phyloP scores from a whole-genome alignment of 2,329 filamentous ascomycete genomes.

The Emydomyces testavorans region DNA sequence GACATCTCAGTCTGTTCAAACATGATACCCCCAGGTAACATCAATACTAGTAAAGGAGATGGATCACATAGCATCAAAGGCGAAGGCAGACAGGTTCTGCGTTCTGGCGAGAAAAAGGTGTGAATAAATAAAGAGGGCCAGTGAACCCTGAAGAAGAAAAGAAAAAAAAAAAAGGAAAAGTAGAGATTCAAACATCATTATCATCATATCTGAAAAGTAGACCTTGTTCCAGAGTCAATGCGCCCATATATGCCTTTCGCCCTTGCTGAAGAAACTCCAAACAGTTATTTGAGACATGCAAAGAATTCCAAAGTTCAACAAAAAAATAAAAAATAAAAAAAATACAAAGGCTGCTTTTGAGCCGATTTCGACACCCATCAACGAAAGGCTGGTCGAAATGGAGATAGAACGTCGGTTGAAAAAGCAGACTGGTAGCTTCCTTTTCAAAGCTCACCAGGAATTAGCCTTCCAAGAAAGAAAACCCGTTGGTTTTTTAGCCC shows the following conservation, averaged over 20 bases:
- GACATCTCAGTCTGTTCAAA: no score
- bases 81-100: no score
- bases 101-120: background rate
- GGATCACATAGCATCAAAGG: no score
- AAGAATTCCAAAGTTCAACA: background rate
- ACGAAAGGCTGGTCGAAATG: no score
- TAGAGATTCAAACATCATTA: background rate
- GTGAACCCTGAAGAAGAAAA: background rate
- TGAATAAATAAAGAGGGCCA: background rate
- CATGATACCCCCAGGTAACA: no score
- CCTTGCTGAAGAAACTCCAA: constrained; percentile 4
- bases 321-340: background rate
- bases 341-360: background rate
- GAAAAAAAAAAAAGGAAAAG: constrained; percentile 2
- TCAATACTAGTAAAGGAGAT: background rate
- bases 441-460: no score
- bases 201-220: constrained; percentile 1
- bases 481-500: constrained; percentile 5
- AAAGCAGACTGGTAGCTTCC: no score
- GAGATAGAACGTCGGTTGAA: no score
- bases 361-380: background rate
- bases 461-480: background rate
- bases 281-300: background rate
- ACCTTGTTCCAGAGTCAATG: background rate
- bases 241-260: constrained; percentile 6